Evolutionary conservation across 306 rosid species (phyloP), one percentile per base, ranked within the genome.

Genomic region (Acacia crassicarpa): DNA sequence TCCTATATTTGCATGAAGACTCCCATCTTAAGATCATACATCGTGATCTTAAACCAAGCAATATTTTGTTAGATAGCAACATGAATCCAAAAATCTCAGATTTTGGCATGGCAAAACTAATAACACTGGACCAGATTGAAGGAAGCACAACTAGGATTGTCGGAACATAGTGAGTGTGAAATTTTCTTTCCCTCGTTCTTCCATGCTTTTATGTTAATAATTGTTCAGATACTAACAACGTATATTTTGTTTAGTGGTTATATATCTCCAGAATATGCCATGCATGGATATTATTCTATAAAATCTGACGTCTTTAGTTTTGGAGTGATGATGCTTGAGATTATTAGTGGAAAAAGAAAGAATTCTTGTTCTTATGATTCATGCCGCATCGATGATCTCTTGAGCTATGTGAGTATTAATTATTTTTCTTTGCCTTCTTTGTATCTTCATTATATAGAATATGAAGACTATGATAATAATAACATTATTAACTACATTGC

Each of bases 31-130:
- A 81, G 78, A 85, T 90, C 20, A 89, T 91, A 7, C 93, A 94
- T 5, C 90, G 92, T n/a, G 97, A 94, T 82, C 84, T 93, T 27
- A 93, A 93, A 80, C 89, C 92, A 13, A 87, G 97, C 27, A 93
- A 91, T 67, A 66, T 93, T 54, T 62, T 93, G 3, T 16, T 91
- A 48, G 98, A 90, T 56, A 58, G 12, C 3, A 65, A 43, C 8
- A 76, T 94, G 92, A 82, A 76, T 73, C 87, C 97, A 4, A 94
- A 92, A 62, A 94, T 92, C 1, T 87, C 92, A 20, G 97, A 94
- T 65, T 94, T 94, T 87, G 97, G 97, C 5, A 84, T 87, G 90
- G 97, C 97, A 12, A 92, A 90, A 30, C 80, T 90, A 20, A 83
- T 90, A 48, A 79, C 3, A 11, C 40, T 53, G 0, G 89, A 90